These are phyloP conservation scores for Boletus rubroflammeus DNA, from an alignment of 768 basidiomycete genomes.

Conservation along the genomic window DNA sequence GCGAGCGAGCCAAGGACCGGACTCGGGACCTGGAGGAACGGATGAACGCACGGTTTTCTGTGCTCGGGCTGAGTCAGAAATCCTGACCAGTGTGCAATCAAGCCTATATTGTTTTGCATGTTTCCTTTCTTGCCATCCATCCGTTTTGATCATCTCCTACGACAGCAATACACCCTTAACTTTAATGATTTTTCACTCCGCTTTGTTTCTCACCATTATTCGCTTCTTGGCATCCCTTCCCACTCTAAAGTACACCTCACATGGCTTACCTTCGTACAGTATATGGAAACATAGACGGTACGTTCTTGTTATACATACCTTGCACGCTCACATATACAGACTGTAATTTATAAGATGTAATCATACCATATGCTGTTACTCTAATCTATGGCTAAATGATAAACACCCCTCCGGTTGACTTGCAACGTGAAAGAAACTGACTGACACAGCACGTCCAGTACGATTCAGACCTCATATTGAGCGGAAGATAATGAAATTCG, in stretches of 20 bases:
- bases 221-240: neutral
- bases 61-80: neutral
- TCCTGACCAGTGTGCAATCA: neutral
- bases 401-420: too few relatives aligned
- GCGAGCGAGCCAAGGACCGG: constrained; percentile 34
- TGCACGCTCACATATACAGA: neutral
- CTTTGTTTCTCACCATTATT: neutral
- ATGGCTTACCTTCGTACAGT: neutral
- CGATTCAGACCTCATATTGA: neutral
- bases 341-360: constrained; percentile 3
- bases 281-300: neutral
- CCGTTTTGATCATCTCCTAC: neutral
- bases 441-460: neutral
- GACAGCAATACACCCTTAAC: neutral
- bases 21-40: constrained; percentile 15
- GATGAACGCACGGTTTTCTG: constrained; percentile 8
- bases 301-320: neutral
- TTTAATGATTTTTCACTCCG: neutral
- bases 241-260: neutral
- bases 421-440: neutral
- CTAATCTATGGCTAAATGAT: constrained; percentile 1
- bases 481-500: neutral
- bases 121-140: neutral
- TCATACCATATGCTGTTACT: neutral
- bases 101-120: neutral